Base-by-base conservation (phyloP, 495 filamentous ascomycete species). In the Neurospora sp. region DNA sequence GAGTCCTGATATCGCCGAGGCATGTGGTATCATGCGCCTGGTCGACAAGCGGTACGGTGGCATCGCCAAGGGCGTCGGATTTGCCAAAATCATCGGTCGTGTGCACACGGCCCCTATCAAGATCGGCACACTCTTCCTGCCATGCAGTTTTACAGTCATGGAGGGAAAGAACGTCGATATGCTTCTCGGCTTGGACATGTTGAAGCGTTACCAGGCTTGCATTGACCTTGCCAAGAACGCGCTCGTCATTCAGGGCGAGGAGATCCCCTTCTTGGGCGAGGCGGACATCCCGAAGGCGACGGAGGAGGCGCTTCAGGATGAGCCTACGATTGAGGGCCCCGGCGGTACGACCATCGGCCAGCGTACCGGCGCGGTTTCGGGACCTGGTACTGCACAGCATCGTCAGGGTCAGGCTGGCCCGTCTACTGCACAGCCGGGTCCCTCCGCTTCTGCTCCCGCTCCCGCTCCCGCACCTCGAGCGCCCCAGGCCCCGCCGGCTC, bases 91-190 rank as follows among this genome's bases (percentile, higher is more conserved):
- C 74, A 90, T 99, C 21, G 96, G 96, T 43, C 93, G 94, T 36
- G 96, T 99, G 0, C 96, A 98, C 79, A 92, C 91, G 21, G 95
- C 96, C 17, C 92, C 92, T 81, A 95, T 98, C 79, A 93, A 92
- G 83, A 97, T 99, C 75, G 96, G 96, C 21, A 88, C 87, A 42
- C 88, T 94, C 78, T 94, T 93, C 78, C 87, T 99, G 70, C 89
- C 94, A 1, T 98, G 94, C 85, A 92, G 92, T 69, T 99, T 99
- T 82, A 98, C 96, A n/a, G 96, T 99, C 75, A 98, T 99, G 96
- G 96, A 99, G 82, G 96, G 96, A 42, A 99, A 98, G 82, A 90
- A 92, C 73, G 96, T 98, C n/a, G 96, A 98, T 77, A 85, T 99
- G 13, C 88, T 99, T 9, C 86, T 99, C 13, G 96, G 96, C 7